Evolutionary conservation across 306 rosid genomes (phyloP).

Genomic region (Amphicarpaea edgeworthii): DNA sequence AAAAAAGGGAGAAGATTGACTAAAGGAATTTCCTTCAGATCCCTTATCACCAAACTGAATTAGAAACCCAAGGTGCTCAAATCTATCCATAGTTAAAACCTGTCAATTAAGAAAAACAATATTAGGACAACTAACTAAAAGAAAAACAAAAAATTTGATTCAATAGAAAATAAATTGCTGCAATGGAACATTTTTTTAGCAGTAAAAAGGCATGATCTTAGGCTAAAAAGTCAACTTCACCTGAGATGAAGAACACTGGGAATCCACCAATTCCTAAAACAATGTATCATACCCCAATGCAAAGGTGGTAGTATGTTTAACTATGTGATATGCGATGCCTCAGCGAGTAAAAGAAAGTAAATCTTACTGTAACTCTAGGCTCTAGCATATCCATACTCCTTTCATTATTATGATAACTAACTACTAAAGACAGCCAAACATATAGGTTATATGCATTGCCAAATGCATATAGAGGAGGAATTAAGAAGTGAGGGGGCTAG

Average conservation of each 20-base stretch:
- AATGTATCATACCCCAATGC: constrained; percentile 15
- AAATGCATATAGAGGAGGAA: too few relatives aligned
- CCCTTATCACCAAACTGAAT: constrained; percentile 92
- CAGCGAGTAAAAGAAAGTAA: neutral
- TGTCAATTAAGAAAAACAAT: constrained; percentile 52
- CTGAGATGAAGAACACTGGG: neutral
- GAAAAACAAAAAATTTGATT: constrained; percentile 18
- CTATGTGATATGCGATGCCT: constrained; percentile 4
- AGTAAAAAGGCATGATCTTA: constrained; percentile 13
- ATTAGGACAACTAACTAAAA: constrained; percentile 28
- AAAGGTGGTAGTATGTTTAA: neutral
- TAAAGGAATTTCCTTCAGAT: constrained; percentile 70
- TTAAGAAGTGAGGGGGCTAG: too few relatives aligned
- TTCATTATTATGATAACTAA: neutral
- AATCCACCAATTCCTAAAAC: constrained; percentile 18
- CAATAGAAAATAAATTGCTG: constrained; percentile 17
- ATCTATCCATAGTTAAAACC: constrained; percentile 94
- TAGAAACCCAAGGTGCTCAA: constrained; percentile 94
- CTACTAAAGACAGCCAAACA: neutral
- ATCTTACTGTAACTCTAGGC: neutral
- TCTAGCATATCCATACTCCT: constrained; percentile 13
- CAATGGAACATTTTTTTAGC: constrained; percentile 16
- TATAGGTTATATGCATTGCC: neutral
- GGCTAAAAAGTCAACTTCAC: constrained; percentile 1
- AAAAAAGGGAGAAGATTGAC: constrained; percentile 93